Base-by-base conservation (phyloP, 2,329 filamentous ascomycete species). In the Colletotrichum navitas region DNA sequence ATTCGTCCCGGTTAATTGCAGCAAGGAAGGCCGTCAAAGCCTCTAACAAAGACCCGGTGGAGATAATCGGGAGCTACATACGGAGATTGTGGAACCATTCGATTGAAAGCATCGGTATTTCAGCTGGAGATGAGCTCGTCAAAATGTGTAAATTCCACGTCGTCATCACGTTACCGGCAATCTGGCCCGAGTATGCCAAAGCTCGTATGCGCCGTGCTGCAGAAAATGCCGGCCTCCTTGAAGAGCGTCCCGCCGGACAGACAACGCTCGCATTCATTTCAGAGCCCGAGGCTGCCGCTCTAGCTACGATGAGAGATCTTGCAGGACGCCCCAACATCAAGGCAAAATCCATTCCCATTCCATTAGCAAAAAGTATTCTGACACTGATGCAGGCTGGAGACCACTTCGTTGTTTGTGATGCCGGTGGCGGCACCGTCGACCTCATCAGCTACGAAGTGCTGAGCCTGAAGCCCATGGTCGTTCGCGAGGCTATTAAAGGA, bases 231-330 rank as follows among this genome's bases (percentile, higher is more conserved):
- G 84, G 84, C 0, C 80, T 87, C 3, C 73, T 85, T 0, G 66
- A 75, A 0, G 11, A 47, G 0, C 74, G 80, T 0, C 5, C 59
- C 0, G 76, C 76, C 1, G 81, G 79, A 0, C 43, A 76, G 0
- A 85, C 84, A 0, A 76, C 58, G 0, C 59, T 85, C 7, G 49
- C 69, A 0, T 82, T 85, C 49, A 73, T 85, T 0, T 79, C 81
- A 0, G 85, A 86, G 67, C 85, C 84, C 0, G 84, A 86, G 68
- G 85, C 84, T 0, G 84, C 84, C 0, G 83, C 83, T 0, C 47
- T 86, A 0, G 80, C 82, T 0, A 80, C 80, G 0, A 71, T 85
- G 0, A 71, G 76, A 0, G 79, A 81, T 2, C 63, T 81, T 0
- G 72, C 74, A 0, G 73, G 75, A 5, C 72, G 76, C 1, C 74